A percentile compares a stretch with the other conserved stretches of the same genome.
Conservation (phyloP, 768 basidiomycete species). For the Tricholoma matsutake region DNA sequence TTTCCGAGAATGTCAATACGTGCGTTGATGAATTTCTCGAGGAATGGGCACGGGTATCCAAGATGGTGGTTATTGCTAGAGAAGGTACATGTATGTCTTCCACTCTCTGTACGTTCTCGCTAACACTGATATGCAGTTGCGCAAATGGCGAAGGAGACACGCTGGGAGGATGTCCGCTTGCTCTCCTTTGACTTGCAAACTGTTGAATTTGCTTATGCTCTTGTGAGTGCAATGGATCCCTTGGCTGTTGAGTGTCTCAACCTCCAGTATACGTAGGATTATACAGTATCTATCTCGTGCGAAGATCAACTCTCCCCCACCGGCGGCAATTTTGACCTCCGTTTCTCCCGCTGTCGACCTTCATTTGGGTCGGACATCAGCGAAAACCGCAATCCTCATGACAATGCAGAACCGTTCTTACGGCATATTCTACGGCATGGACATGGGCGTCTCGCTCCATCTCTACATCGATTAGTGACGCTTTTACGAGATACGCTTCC, state of each 20-base stretch:
- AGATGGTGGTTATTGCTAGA: conserved; percentile 90
- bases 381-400: conserved; percentile 64
- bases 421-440: conserved; percentile 63
- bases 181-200: conserved; percentile 90
- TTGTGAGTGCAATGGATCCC: conserved; percentile 32
- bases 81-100: conserved; percentile 50
- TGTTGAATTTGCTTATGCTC: conserved; percentile 83
- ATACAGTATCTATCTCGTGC: conserved; percentile 75
- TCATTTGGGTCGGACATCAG: conserved; percentile 22
- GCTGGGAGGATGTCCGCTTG: conserved; percentile 75
- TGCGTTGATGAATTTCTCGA: conserved; percentile 90
- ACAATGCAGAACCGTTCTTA: conserved; percentile 74
- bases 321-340: conserved; percentile 70
- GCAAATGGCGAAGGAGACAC: conserved; percentile 71
- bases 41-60: conserved; percentile 90
- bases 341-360: conserved; percentile 53
- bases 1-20: conserved; percentile 81
- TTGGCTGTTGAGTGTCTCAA: background rate
- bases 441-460: conserved; percentile 61
- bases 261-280: conserved; percentile 45
- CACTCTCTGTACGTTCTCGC: background rate
- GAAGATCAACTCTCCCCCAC: conserved; percentile 68
- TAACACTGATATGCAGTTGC: conserved; percentile 50
- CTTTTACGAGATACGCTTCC: conserved; percentile 77
- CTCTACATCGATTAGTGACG: conserved; percentile 63